Evolutionary conservation across 2,329 filamentous ascomycete genomes (phyloP).

Genomic region (Polytolypa hystricis): DNA sequence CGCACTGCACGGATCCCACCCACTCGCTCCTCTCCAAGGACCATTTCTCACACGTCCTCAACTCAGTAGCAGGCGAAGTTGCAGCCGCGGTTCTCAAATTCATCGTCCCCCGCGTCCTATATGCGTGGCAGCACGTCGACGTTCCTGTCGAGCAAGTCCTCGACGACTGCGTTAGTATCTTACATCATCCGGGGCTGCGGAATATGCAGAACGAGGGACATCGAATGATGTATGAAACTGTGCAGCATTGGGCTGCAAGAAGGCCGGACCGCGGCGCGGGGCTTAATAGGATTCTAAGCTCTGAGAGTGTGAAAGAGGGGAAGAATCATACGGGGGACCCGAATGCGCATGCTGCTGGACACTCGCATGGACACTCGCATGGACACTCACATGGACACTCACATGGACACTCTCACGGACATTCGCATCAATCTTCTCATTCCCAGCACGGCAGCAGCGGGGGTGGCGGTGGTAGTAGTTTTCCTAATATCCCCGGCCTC

Average conservation of each 20-base stretch:
- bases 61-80: conserved; percentile 64
- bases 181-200: conserved; percentile 82
- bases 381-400: conserved; percentile 7
- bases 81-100: conserved; percentile 73
- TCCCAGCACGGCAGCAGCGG: conserved; percentile 10
- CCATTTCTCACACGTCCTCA: conserved; percentile 69
- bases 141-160: conserved; percentile 75
- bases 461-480: conserved; percentile 19
- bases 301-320: conserved; percentile 70
- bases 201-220: conserved; percentile 70
- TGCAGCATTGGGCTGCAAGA: conserved; percentile 68
- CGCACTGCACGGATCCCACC: conserved; percentile 63
- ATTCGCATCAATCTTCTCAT: conserved; percentile 4
- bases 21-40: conserved; percentile 78
- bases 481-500: conserved; percentile 12
- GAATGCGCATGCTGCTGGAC: conserved; percentile 9
- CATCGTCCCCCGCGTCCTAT: conserved; percentile 73
- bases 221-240: conserved; percentile 75
- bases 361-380: conserved; percentile 12
- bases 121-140: conserved; percentile 82
- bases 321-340: conserved; percentile 56
- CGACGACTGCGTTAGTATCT: conserved; percentile 67
- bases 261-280: conserved; percentile 54
- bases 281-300: conserved; percentile 65
- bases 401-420: conserved; percentile 5